Evolutionary conservation across 177 flowering plant species (phyloP).

Genomic region (Vitis hybrid): DNA sequence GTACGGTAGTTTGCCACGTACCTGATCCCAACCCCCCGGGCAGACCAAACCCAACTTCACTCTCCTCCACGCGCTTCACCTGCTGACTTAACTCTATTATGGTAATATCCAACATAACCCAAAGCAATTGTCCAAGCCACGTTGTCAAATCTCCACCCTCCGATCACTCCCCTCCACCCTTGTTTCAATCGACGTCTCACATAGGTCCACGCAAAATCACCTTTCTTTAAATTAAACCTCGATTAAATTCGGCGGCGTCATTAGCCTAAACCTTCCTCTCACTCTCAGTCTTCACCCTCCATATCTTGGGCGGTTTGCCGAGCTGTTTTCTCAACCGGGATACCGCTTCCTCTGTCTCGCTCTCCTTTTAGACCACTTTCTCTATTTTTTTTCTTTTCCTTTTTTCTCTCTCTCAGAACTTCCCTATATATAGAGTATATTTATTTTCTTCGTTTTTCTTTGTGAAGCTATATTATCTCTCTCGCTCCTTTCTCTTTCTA

Average conservation of each 20-base stretch:
- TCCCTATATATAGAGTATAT: neutral
- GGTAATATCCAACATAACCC: neutral
- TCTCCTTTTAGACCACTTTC: neutral
- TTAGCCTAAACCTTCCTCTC: neutral
- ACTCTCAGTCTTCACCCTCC: neutral
- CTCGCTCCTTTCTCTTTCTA: constrained; percentile 3
- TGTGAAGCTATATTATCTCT: neutral
- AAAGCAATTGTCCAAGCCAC: neutral
- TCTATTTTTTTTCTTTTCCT: neutral
- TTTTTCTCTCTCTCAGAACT: constrained; percentile 1
- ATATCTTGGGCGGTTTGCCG: neutral
- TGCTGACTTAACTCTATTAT: neutral
- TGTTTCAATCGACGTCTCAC: neutral
- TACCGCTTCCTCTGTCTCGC: constrained; percentile 5
- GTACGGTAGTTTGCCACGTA: too few species aligned
- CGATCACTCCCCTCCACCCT: neutral
- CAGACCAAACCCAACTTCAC: too few species aligned
- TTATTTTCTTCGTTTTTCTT: neutral
- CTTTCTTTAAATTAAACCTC: neutral
- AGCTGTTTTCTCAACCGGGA: constrained; percentile 12
- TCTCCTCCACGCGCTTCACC: neutral
- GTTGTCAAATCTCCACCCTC: neutral
- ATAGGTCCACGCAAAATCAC: constrained; percentile 10
- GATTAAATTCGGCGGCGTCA: constrained; percentile 5
- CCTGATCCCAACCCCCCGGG: too few species aligned